Evolutionary conservation across 352 stramenopile species (phyloP), one percentile per base, ranked within the genome.

Genomic region (Phytophthora pluvialis): DNA sequence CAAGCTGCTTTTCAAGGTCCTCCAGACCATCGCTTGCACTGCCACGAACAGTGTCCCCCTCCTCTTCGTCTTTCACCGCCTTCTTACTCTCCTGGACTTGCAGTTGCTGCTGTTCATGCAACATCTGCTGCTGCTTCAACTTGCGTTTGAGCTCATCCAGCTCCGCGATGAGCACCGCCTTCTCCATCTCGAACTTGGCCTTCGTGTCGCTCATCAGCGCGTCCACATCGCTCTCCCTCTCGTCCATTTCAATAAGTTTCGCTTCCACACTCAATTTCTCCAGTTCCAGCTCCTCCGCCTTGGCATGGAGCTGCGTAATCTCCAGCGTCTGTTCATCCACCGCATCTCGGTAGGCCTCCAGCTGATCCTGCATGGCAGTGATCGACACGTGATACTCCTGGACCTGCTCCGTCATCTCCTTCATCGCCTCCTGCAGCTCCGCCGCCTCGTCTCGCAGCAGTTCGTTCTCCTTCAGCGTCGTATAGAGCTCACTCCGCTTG

Each of bases 231-330:
- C 71, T 78, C 44, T 93, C 80, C 5, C 71, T 72, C 64, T 89
- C 81, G 46, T 92, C 78, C 78, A 91, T 88, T 53, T 91, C 84
- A n/a, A 92, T 75, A 5, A 95, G 56, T 38, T 90, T 88, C 7
- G 67, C 69, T 60, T 90, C 84, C 12, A 91, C 49, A 18, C 28
- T 33, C 13, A 78, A 15, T 43, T 92, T 93, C 47, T 90, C 78
- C 8, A 58, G 59, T 47, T 91, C 77, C 3, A 89, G 44, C 32
- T 82, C 69, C n/a, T 84, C 68, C 11, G 82, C 65, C 33, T 83
- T 81, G 3, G 64, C 50, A 60, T 89, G 82, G 21, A 88, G 53
- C 46, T 89, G 80, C 31, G 72, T 72, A 50, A 89, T 89, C 67
- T 91, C 82, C 42, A 89, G 47, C 21, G 78, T 89, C 50, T 87